Evolutionary conservation across 768 basidiomycete genomes (phyloP).

Genomic region (Lactarius vividus): DNA sequence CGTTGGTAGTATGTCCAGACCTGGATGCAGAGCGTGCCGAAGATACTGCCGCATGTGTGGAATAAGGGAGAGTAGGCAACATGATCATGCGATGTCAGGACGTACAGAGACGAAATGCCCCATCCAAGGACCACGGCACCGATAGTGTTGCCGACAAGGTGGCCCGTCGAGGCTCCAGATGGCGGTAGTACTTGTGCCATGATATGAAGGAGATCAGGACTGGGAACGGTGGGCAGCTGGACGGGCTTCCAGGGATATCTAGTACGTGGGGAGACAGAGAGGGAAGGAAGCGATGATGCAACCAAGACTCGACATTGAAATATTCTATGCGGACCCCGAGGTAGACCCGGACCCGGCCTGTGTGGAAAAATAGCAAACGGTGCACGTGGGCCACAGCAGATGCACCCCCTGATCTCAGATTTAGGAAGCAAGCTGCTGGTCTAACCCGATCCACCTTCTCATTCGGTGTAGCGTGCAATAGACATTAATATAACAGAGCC

Average conservation of each 20-base stretch:
- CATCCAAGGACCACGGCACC: conserved; percentile 26
- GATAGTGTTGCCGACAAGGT: conserved; percentile 21
- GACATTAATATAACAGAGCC: background rate
- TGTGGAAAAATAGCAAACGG: conserved; percentile 3
- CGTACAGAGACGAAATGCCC: conserved; percentile 24
- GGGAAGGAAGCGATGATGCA: background rate
- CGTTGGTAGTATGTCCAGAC: conserved; percentile 23
- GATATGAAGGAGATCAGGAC: background rate
- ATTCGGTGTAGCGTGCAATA: background rate
- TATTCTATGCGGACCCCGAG: conserved; percentile 3
- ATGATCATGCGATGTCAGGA: background rate
- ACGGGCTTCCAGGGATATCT: background rate
- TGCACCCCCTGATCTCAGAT: conserved; percentile 13
- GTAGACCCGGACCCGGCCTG: background rate
- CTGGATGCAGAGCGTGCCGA: conserved; percentile 27
- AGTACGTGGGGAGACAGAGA: background rate
- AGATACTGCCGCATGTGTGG: conserved; percentile 11
- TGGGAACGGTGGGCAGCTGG: background rate
- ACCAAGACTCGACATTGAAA: background rate
- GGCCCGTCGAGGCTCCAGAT: background rate
- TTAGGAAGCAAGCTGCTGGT: background rate
- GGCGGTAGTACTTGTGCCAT: background rate
- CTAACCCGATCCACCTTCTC: background rate
- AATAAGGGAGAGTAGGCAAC: conserved; percentile 2
- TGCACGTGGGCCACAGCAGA: conserved; percentile 9